Conservation (phyloP, 441 rosid genomes). For the Arabidopsis lyrata region DNA sequence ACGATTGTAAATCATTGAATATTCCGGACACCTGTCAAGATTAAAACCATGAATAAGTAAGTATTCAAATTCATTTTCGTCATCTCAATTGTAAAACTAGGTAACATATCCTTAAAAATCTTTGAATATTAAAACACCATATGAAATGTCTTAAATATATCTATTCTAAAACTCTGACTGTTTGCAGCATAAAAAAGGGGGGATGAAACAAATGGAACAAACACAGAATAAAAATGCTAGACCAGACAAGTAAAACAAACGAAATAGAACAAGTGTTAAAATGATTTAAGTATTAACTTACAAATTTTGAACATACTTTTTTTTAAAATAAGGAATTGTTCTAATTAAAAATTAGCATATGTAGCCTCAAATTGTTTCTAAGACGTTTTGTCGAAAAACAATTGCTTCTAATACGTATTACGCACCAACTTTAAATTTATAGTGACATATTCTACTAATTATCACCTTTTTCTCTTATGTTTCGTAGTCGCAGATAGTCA, state of each 20-base stretch:
- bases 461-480: background rate
- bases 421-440: background rate
- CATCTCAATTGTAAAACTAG: background rate
- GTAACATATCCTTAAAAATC: constrained; percentile 25
- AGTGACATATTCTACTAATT: background rate
- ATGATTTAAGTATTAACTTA: background rate
- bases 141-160: background rate
- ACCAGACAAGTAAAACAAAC: constrained; percentile 7
- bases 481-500: background rate
- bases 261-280: background rate
- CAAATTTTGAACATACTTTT: background rate
- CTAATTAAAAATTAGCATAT: background rate
- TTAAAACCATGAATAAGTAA: too few relatives aligned
- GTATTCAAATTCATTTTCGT: too few relatives aligned
- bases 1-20: too few relatives aligned
- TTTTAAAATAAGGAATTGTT: background rate
- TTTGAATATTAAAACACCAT: constrained; percentile 17
- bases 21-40: too few relatives aligned
- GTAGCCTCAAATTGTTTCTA: background rate
- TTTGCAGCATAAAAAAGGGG: background rate
- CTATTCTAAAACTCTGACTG: background rate
- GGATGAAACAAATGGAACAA: background rate
- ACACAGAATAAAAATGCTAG: background rate
- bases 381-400: background rate
- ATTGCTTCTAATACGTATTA: background rate